Evolutionary conservation across 306 rosid species (phyloP).

Genomic region (Quercus engelmannii): DNA sequence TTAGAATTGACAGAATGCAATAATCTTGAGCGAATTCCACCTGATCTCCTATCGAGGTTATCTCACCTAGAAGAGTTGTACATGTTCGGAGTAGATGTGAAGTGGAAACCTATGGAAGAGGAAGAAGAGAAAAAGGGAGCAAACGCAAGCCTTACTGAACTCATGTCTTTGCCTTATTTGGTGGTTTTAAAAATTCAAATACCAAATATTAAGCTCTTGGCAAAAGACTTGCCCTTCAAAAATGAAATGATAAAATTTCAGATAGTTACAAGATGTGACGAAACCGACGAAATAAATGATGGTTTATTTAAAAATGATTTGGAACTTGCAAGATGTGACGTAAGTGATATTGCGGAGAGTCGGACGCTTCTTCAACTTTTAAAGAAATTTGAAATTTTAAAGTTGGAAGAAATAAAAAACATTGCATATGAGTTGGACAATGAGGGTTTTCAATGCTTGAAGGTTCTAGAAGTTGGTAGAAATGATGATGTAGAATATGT

Average conservation of each 20-base stretch:
- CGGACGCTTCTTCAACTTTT: constrained; percentile 1
- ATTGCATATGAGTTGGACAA: background rate
- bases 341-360: background rate
- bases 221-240: no score
- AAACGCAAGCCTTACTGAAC: constrained; percentile 14
- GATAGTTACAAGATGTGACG: no score
- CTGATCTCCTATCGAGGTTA: background rate
- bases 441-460: constrained; percentile 9
- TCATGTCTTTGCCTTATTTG: constrained; percentile 4
- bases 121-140: background rate
- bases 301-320: background rate
- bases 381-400: constrained; percentile 12
- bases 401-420: constrained; percentile 2
- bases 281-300: no score
- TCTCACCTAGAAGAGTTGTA: background rate
- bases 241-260: no score
- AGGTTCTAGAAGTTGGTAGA: background rate
- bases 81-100: background rate
- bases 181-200: background rate
- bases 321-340: background rate
- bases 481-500: constrained; percentile 16
- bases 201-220: background rate
- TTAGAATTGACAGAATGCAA: background rate
- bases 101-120: background rate
- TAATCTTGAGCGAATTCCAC: background rate